Percentiles rank a stretch among this genome's conserved stretches.
Conservation (phyloP, 768 basidiomycete species). For the Phylloporus scabripes region DNA sequence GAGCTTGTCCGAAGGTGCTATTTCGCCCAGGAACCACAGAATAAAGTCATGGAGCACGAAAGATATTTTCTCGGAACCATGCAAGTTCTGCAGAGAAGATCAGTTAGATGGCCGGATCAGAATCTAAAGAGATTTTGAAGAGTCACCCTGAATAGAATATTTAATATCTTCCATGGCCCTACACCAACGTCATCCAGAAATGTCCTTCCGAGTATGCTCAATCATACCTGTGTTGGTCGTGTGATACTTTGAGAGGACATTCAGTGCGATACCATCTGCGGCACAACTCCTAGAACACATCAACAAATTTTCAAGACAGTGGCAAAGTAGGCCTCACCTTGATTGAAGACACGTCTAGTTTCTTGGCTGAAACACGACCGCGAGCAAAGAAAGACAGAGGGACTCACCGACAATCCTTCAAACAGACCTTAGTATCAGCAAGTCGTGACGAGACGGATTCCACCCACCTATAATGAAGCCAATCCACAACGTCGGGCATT, state of each 20-base stretch:
- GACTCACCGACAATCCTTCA: conserved; percentile 65
- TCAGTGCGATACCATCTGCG: conserved; percentile 63
- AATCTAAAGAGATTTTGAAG: too few species aligned
- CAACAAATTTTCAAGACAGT: neutral
- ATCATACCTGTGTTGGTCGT: conserved; percentile 54
- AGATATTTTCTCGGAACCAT: conserved; percentile 76
- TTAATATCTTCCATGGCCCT: conserved; percentile 83
- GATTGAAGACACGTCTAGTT: conserved; percentile 74
- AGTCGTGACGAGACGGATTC: neutral
- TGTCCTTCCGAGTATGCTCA: neutral
- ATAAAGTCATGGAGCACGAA: conserved; percentile 34
- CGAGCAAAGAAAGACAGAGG: neutral
- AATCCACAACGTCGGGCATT: conserved; percentile 77
- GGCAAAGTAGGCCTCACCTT: conserved; percentile 42
- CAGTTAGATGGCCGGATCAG: neutral
- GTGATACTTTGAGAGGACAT: conserved; percentile 23
- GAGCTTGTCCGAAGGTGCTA: too few species aligned
- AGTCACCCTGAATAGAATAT: conserved; percentile 64
- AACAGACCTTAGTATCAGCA: neutral
- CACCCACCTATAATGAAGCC: conserved; percentile 72
- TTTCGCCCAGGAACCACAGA: too few species aligned
- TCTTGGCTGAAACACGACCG: neutral
- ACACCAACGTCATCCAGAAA: neutral
- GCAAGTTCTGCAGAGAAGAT: conserved; percentile 50
- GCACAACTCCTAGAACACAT: conserved; percentile 52